These are phyloP conservation scores for Hawksworthiomyces lignivorus DNA, from an alignment of 2,329 filamentous ascomycete species.

Conservation along the genomic window DNA sequence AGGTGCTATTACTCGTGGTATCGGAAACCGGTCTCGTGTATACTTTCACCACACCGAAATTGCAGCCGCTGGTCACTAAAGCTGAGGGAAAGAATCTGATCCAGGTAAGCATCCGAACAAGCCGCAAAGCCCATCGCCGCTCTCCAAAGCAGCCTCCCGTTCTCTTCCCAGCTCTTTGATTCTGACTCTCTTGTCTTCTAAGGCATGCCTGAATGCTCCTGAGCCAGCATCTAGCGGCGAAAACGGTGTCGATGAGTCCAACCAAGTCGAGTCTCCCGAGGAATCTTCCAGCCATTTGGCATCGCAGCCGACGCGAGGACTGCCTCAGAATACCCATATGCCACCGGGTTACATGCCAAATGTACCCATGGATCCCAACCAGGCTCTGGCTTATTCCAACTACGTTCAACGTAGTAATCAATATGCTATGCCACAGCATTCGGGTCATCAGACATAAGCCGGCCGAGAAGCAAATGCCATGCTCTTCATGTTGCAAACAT, in stretches of 20 bases:
- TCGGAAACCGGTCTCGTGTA: slow-evolving; percentile 97
- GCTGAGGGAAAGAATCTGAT: slow-evolving; percentile 99
- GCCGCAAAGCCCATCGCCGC: too few species aligned
- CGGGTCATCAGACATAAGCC: slow-evolving; percentile 69
- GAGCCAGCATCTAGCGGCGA: slow-evolving; percentile 77
- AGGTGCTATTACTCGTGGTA: slow-evolving; percentile 92
- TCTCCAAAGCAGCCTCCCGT: too few species aligned
- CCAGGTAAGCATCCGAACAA: slow-evolving; percentile 79
- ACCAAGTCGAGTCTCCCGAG: slow-evolving; percentile 83
- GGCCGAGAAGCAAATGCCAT: neutral
- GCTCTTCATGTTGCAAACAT: neutral
- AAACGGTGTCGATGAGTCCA: slow-evolving; percentile 68
- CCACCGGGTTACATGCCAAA: slow-evolving; percentile 54
- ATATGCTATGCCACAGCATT: slow-evolving; percentile 76
- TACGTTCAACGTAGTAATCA: slow-evolving; percentile 69
- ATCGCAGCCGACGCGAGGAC: slow-evolving; percentile 53
- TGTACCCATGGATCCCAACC: slow-evolving; percentile 66
- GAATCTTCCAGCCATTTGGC: slow-evolving; percentile 76
- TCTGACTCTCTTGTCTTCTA: slow-evolving; percentile 24
- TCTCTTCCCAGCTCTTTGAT: too few species aligned
- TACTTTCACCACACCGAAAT: slow-evolving; percentile 96
- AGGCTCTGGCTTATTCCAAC: slow-evolving; percentile 75
- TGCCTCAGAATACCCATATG: slow-evolving; percentile 58
- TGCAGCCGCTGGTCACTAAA: slow-evolving; percentile 96
- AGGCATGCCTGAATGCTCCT: slow-evolving; percentile 91